Base-by-base conservation (phyloP, 2,329 filamentous ascomycete species). In the Penicillium griseofulvum region DNA sequence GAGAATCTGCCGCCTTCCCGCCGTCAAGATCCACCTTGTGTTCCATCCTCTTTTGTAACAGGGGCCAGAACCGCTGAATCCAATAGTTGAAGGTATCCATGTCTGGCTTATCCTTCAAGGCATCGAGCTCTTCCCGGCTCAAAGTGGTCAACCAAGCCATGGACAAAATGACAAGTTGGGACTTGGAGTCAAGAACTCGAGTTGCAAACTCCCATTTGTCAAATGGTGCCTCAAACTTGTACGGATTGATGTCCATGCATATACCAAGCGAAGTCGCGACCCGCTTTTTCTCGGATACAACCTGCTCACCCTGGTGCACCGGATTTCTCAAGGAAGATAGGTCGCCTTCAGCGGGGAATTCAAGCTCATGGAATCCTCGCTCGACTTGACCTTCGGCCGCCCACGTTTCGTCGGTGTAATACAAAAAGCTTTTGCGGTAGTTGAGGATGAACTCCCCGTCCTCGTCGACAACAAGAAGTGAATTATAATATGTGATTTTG, bases 371-470 rank as follows among this genome's bases (percentile, higher is more conserved):
- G 37, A 68, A 74, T 19, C 72, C 67, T 48, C 65, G 64, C 49
- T 68, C 66, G n/a, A 67, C 65, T 43, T 65, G 59, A 3, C 81
- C 81, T 72, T 85, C 82, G 16, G 74, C 65, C 2, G 84, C 83
- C 85, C 85, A 87, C 1, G 81, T 83, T 64, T 86, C 84, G 63
- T 87, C 85, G 8, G 84, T 87, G 70, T 85, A 86, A 74, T 86
- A 87, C 56, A 87, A 78, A 62, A 86, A 86, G 11, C 78, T 78
- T 68, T 87, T 87, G 59, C 84, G 81, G 70, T 87, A 86, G 65
- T 86, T 84, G 42, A 76, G 72, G 12, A 87, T 62, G 3, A 85
- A 71, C n/a, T 76, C 64, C 4, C 84, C 85, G 0, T 67, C 61
- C 4, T 82, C 78, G n/a, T 77, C 76, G 26, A 87, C 78, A 24